Percentiles rank a stretch among this genome's conserved stretches.
These are phyloP conservation scores for Castanea mollissima DNA, from an alignment of 306 rosid species.

Conservation along the genomic window DNA sequence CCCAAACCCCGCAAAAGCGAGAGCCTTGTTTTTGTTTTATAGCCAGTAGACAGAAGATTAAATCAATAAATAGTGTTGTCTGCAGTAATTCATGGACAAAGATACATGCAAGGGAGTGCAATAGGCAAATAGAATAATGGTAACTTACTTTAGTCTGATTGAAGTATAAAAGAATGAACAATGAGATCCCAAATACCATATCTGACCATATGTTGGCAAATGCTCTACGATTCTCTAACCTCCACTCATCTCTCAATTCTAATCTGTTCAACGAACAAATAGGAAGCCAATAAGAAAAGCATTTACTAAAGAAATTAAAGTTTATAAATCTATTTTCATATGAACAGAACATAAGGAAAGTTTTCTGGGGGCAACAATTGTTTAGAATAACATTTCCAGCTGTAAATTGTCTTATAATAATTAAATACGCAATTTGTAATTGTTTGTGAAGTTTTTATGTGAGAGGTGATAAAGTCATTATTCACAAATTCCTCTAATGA, in stretches of 20 bases:
- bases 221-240: slow-evolving; percentile 83
- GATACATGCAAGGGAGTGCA: slow-evolving; percentile 12
- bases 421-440: neutral
- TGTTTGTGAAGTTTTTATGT: neutral
- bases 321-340: slow-evolving; percentile 4
- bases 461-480: neutral
- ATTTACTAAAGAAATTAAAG: slow-evolving; percentile 13
- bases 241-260: slow-evolving; percentile 87
- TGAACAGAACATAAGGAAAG: neutral
- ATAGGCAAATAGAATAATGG: slow-evolving; percentile 12
- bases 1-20: too few species aligned
- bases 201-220: slow-evolving; percentile 99
- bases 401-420: neutral
- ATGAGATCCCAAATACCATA: slow-evolving; percentile 75
- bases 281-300: slow-evolving; percentile 24
- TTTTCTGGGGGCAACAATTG: neutral
- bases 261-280: slow-evolving; percentile 57
- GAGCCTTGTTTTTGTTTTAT: neutral
- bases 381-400: neutral
- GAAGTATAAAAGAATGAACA: slow-evolving; percentile 84
- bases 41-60: neutral
- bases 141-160: slow-evolving; percentile 83
- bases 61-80: neutral
- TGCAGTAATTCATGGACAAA: neutral
- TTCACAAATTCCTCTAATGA: neutral